Base-by-base conservation (phyloP, 257 asterid genomes). In the Nicotiana noctiflora region DNA sequence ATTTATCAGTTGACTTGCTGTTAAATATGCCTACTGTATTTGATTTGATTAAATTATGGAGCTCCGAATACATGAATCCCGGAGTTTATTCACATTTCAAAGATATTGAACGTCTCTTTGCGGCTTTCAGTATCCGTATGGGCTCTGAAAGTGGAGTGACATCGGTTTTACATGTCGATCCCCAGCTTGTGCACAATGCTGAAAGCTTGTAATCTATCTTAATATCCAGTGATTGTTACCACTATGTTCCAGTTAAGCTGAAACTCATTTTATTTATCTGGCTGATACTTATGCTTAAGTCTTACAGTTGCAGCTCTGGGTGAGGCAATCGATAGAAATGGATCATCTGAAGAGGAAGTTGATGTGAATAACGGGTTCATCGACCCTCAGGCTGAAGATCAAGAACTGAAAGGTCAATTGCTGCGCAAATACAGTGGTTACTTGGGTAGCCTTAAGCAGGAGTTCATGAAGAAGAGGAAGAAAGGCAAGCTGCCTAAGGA, bases 391-490 rank as follows among this genome's bases (percentile, higher is more conserved):
- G 99, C 97, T 0, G 99, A 92, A 86, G 98, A 95, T 29, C 83
- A 90, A 44, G 97, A 95, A 72, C 89, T 95, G 15, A 95, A 95
- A 86, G 96, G 97, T 9, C 99, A 92, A 89, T 90, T 95, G 53
- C 75, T 95, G 77, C 92, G 97, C 5, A 95, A 95, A 83, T 95
- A 95, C 88, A 93, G 99, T n/a, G 99, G 99, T 32, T 93, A 93
- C 76, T 77, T 95, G 59, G 99, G 99, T 68, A 93, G 95, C 87
- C 95, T 95, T 76, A 95, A 93, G 86, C 98, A 93, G 81, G 99
- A 95, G 80, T 95, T 95, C 93, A 95, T 92, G 99, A 95, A 95
- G 98, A 95, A 95, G 78, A 86, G 97, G n/a, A 95, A 95, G 97
- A 95, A 95, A 81, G 99, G 99, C n/a, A 95, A 95, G 90, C 97